Evolutionary conservation across 805 yeast genomes (phyloP).

Genomic region (Tetrapisispora fleetii): DNA sequence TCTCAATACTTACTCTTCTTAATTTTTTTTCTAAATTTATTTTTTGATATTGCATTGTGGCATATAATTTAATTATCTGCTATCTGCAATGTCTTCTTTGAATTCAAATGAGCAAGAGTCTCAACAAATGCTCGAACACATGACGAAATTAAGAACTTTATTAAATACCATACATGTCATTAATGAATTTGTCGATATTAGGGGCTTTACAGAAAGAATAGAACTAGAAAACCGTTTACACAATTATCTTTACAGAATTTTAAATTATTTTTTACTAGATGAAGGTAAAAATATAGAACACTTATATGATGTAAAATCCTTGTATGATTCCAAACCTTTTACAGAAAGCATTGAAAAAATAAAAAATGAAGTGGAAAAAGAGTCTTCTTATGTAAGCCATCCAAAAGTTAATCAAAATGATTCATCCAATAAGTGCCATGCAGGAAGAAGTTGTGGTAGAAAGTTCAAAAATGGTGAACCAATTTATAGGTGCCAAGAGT

Average conservation of each 20-base stretch:
- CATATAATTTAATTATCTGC: neutral
- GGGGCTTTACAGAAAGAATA: conserved; percentile 3
- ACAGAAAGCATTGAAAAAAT: neutral
- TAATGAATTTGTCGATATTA: conserved; percentile 1
- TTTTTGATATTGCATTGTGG: too few species aligned
- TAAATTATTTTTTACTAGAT: conserved; percentile 30
- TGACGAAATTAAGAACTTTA: neutral
- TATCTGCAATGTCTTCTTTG: neutral
- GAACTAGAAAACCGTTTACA: neutral
- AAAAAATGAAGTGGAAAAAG: neutral
- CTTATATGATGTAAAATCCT: conserved; percentile 23
- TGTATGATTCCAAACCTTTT: conserved; percentile 2
- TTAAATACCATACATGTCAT: conserved; percentile 2
- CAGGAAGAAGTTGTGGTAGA: conserved; percentile 60
- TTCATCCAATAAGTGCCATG: conserved; percentile 31
- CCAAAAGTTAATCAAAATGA: neutral
- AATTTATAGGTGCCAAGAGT: conserved; percentile 63
- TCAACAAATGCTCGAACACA: neutral
- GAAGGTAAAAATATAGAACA: conserved; percentile 30
- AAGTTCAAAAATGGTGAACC: conserved; percentile 52
- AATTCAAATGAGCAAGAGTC: neutral
- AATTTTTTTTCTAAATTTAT: too few species aligned
- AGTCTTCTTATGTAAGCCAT: neutral
- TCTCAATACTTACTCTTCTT: too few species aligned
- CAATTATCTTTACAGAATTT: conserved; percentile 13